Conservation (phyloP, 179 eudicot genomes). For the Actinidia polygama region DNA sequence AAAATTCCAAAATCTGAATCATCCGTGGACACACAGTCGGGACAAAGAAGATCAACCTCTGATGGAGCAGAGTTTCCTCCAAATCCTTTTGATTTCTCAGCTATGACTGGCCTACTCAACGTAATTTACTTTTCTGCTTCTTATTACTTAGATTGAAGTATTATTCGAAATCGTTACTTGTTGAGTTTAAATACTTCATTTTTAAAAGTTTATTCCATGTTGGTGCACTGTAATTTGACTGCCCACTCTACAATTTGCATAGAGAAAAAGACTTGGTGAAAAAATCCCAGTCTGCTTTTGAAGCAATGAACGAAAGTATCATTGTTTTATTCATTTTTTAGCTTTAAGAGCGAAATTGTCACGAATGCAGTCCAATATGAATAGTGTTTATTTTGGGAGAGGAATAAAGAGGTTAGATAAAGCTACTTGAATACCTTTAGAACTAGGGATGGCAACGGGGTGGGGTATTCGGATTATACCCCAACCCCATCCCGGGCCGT, state of each 20-base stretch:
- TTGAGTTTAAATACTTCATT: not conserved
- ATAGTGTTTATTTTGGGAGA: not conserved
- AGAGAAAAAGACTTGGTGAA: not conserved
- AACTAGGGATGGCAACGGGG: not conserved
- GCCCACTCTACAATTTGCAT: not conserved
- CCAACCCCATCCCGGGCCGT: too few species aligned
- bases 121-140: conserved; percentile 44
- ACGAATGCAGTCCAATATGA: not conserved
- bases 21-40: conserved; percentile 49
- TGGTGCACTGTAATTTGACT: not conserved
- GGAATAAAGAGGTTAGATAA: not conserved
- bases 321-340: not conserved
- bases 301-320: not conserved
- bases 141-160: not conserved
- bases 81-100: conserved; percentile 97
- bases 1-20: conserved; percentile 46
- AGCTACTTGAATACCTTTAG: not conserved
- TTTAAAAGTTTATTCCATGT: not conserved
- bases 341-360: not conserved
- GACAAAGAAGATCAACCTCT: conserved; percentile 46
- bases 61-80: conserved; percentile 55
- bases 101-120: conserved; percentile 93
- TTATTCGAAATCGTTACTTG: not conserved
- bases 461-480: too few species aligned
- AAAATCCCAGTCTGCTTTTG: not conserved